These are phyloP conservation scores for Penicillium expansum DNA, from an alignment of 2,329 filamentous ascomycete species.

Conservation along the genomic window DNA sequence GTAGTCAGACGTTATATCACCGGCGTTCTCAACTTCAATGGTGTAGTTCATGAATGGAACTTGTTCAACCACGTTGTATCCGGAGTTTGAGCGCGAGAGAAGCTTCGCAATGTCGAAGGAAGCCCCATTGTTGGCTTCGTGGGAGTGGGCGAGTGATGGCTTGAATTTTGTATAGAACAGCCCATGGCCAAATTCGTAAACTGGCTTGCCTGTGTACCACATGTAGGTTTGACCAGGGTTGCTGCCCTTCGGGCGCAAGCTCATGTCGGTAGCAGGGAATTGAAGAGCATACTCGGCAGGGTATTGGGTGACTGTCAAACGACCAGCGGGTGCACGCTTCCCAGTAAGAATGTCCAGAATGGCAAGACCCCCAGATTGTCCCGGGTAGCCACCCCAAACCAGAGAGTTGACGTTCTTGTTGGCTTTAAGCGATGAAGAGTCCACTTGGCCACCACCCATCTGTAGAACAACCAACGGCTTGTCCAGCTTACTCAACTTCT, in stretches of 20 bases:
- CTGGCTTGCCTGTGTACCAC: slow-evolving; percentile 43
- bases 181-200: slow-evolving; percentile 45
- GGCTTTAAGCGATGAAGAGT: slow-evolving; percentile 39
- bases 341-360: slow-evolving; percentile 45
- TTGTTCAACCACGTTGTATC: slow-evolving; percentile 33
- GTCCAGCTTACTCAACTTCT: slow-evolving; percentile 34
- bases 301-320: slow-evolving; percentile 42
- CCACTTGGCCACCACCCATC: slow-evolving; percentile 47
- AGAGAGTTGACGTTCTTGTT: slow-evolving; percentile 43
- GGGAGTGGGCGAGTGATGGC: slow-evolving; percentile 6
- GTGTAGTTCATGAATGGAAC: slow-evolving; percentile 40
- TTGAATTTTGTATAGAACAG: slow-evolving; percentile 46
- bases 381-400: slow-evolving; percentile 47
- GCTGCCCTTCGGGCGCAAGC: slow-evolving; percentile 36
- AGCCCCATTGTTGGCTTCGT: background rate
- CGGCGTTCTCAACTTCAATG: slow-evolving; percentile 38
- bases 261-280: slow-evolving; percentile 44
- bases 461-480: slow-evolving; percentile 45
- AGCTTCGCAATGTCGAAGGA: slow-evolving; percentile 38
- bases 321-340: slow-evolving; percentile 41
- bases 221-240: slow-evolving; percentile 47
- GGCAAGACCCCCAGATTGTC: slow-evolving; percentile 44
- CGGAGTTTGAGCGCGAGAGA: slow-evolving; percentile 28
- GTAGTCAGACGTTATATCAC: slow-evolving; percentile 40
- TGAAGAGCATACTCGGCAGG: slow-evolving; percentile 43